phyloP scores from a whole-genome alignment of 306 rosid species.

The Quercus rubra region DNA sequence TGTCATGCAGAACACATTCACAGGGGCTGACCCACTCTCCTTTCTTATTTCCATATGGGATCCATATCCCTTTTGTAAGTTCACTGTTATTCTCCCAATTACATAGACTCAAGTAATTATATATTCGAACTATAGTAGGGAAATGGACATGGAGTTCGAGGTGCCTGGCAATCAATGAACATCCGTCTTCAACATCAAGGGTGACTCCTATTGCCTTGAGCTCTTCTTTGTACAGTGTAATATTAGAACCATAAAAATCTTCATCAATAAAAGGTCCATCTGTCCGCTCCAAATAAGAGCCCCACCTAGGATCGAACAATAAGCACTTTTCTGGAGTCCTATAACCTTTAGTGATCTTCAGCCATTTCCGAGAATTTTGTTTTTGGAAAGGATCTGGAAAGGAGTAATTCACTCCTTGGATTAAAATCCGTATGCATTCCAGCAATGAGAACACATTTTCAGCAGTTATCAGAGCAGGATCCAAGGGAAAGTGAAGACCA shows the following conservation, averaged over 20 bases:
- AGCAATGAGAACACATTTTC: slow-evolving; percentile 47
- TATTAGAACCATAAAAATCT: slow-evolving; percentile 38
- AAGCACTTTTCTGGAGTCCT: slow-evolving; percentile 29
- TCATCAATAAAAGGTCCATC: slow-evolving; percentile 78
- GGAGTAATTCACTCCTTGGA: neutral
- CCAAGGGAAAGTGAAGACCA: slow-evolving; percentile 35
- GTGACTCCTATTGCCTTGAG: slow-evolving; percentile 55
- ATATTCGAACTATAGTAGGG: slow-evolving; percentile 35
- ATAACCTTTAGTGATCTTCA: slow-evolving; percentile 62
- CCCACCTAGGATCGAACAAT: too few species aligned
- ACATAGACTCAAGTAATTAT: slow-evolving; percentile 31
- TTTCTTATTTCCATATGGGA: slow-evolving; percentile 27
- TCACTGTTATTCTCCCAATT: slow-evolving; percentile 46
- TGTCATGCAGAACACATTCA: slow-evolving; percentile 51
- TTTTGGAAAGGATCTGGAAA: slow-evolving; percentile 26
- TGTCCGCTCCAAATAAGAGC: too few species aligned
- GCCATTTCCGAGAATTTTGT: slow-evolving; percentile 49
- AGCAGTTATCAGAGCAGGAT: slow-evolving; percentile 35
- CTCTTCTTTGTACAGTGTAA: slow-evolving; percentile 39
- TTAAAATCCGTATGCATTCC: slow-evolving; percentile 35
- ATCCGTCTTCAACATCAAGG: slow-evolving; percentile 34
- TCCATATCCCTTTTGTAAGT: slow-evolving; percentile 48
- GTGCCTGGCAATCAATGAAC: slow-evolving; percentile 38
- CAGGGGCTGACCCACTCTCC: slow-evolving; percentile 47
- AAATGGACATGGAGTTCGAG: slow-evolving; percentile 31